Conservation (phyloP, 2,329 filamentous ascomycete genomes). For the Colletotrichum siamense region DNA sequence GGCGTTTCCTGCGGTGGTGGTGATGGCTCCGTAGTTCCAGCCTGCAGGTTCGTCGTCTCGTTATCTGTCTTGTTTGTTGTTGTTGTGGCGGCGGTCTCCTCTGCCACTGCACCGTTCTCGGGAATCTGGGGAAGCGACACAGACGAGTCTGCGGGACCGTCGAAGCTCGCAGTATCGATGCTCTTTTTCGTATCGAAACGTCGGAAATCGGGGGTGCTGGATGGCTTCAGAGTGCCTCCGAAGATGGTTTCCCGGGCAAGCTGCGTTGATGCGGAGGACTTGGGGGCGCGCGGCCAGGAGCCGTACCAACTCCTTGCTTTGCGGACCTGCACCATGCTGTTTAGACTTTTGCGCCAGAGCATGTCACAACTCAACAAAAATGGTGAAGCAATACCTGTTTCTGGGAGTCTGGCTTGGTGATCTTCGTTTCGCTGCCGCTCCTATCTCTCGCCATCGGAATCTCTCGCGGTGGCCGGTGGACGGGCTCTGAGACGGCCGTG, state of each 20-base stretch:
- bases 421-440: conserved; percentile 19
- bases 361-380: neutral
- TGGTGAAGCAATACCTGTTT: conserved; percentile 15
- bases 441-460: conserved; percentile 18
- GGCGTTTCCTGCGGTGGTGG: neutral
- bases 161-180: conserved; percentile 32
- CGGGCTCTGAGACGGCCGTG: conserved; percentile 21
- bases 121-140: conserved; percentile 33
- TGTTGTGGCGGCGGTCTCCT: neutral
- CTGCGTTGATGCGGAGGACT: conserved; percentile 64
- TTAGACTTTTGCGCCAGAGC: neutral
- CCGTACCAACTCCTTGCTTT: conserved; percentile 68
- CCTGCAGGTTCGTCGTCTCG: neutral
- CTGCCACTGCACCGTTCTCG: conserved; percentile 24
- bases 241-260: conserved; percentile 66
- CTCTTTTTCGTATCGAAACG: conserved; percentile 54
- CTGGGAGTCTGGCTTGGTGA: neutral
- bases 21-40: neutral
- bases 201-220: conserved; percentile 52
- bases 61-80: neutral
- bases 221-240: conserved; percentile 57
- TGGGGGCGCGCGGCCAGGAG: conserved; percentile 62
- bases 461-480: neutral
- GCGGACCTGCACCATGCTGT: conserved; percentile 42
- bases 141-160: conserved; percentile 35